Percentiles rank a stretch among this genome's conserved stretches.
Conservation (phyloP, 805 yeast species). For the Nakazawaea siamensis region DNA sequence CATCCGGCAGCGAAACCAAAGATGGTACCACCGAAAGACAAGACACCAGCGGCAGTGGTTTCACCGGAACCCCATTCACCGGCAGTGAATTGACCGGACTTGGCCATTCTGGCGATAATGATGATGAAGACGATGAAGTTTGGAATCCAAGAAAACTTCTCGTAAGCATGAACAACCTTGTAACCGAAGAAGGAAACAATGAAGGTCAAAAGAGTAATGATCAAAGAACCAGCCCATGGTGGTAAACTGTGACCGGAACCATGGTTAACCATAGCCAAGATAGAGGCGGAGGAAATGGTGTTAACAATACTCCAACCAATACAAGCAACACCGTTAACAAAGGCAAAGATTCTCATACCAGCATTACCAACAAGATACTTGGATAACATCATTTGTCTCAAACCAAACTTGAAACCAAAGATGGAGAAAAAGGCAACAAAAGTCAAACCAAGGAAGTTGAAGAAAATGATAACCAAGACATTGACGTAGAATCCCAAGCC, state of each 20-base stretch:
- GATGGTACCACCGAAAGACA: constrained; percentile 75
- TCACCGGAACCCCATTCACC: constrained; percentile 50
- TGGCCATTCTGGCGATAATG: constrained; percentile 69
- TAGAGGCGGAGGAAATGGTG: constrained; percentile 82
- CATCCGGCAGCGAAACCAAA: constrained; percentile 93
- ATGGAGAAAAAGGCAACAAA: constrained; percentile 80
- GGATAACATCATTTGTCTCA: constrained; percentile 81
- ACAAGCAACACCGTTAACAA: constrained; percentile 76
- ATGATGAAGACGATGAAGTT: constrained; percentile 65
- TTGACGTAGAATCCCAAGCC: constrained; percentile 70
- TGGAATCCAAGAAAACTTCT: constrained; percentile 86
- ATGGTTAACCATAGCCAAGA: constrained; percentile 66
- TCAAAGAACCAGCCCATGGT: constrained; percentile 85
- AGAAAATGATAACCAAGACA: constrained; percentile 59
- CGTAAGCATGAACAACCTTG: constrained; percentile 71
- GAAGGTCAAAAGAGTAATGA: constrained; percentile 61
- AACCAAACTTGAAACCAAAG: constrained; percentile 78
- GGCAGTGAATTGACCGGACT: constrained; percentile 52
- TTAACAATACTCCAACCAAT: constrained; percentile 95
- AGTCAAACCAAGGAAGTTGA: constrained; percentile 60
- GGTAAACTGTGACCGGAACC: constrained; percentile 49
- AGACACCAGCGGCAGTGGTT: constrained; percentile 65
- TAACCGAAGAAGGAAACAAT: constrained; percentile 79
- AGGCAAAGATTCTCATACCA: constrained; percentile 69
- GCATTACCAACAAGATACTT: constrained; percentile 70